phyloP scores from a whole-genome alignment of 2,329 filamentous ascomycete species.

The Nigrospora sphaerica region DNA sequence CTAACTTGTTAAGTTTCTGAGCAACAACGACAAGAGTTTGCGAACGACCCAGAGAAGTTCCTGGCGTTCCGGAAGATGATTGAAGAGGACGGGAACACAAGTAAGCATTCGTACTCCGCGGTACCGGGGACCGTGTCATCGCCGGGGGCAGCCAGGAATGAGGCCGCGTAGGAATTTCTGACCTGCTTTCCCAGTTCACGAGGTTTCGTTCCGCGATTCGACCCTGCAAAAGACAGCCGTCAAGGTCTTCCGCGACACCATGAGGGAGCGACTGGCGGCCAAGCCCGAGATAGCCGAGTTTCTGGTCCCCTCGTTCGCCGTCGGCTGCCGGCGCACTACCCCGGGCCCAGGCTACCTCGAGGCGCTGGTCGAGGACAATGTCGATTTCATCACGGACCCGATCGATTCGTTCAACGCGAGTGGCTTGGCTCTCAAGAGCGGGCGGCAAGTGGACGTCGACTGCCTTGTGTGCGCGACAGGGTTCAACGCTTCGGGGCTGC shows the following conservation, averaged over 20 bases:
- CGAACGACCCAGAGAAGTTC: constrained; percentile 27
- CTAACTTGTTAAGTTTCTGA: constrained; percentile 22
- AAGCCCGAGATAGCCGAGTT: constrained; percentile 36
- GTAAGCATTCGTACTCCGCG: not conserved
- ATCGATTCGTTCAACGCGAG: constrained; percentile 25
- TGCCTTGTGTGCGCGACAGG: constrained; percentile 41
- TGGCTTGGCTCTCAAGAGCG: constrained; percentile 23
- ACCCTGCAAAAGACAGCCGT: constrained; percentile 25
- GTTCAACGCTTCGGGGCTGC: constrained; percentile 31
- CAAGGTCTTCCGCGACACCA: constrained; percentile 24
- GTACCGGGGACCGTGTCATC: no score
- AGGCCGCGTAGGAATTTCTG: no score
- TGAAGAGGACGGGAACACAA: constrained; percentile 32
- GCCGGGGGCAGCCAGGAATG: no score
- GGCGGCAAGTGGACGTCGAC: constrained; percentile 30
- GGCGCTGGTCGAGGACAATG: constrained; percentile 31
- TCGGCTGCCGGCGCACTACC: constrained; percentile 37
- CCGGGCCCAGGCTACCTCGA: constrained; percentile 40
- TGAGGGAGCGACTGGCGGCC: constrained; percentile 29
- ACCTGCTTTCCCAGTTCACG: constrained; percentile 21
- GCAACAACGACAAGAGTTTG: constrained; percentile 29
- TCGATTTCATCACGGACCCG: constrained; percentile 27
- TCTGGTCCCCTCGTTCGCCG: constrained; percentile 34
- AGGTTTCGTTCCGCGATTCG: constrained; percentile 28
- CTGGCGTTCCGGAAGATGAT: constrained; percentile 35